Conservation (phyloP, 768 basidiomycete species). For the Trametes elegans region DNA sequence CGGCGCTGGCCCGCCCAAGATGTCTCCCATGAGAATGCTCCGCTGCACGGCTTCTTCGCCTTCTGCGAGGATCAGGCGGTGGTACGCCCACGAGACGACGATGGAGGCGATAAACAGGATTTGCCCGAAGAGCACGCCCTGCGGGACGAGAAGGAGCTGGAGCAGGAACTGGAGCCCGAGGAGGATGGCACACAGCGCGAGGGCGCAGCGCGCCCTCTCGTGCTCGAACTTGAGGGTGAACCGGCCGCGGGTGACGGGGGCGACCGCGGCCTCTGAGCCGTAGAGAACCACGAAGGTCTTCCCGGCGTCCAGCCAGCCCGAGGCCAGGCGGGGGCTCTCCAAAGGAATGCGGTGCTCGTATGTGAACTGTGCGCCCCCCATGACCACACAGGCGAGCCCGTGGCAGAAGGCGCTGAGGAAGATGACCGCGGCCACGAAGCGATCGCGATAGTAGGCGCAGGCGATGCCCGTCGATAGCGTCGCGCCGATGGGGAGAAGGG, state of each 20-base stretch:
- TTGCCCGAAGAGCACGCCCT: conserved; percentile 14
- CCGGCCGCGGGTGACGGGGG: conserved; percentile 4
- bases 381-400: conserved; percentile 6
- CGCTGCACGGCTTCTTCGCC: conserved; percentile 4
- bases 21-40: conserved; percentile 6
- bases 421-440: neutral
- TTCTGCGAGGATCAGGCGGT: conserved; percentile 6
- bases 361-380: conserved; percentile 1
- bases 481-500: neutral
- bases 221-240: conserved; percentile 1
- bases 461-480: conserved; percentile 9
- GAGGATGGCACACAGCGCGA: conserved; percentile 9
- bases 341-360: conserved; percentile 2
- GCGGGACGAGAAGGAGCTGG: conserved; percentile 16
- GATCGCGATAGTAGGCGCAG: neutral
- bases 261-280: conserved; percentile 7
- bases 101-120: conserved; percentile 16
- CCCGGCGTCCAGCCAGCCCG: conserved; percentile 1
- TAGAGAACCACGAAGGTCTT: conserved; percentile 1
- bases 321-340: neutral
- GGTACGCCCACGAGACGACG: conserved; percentile 7
- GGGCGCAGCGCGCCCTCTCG: neutral
- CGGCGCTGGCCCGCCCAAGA: neutral
- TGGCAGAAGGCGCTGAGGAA: conserved; percentile 9
- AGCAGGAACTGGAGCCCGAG: conserved; percentile 10